Base-by-base conservation (phyloP, 2,329 filamentous ascomycete species). In the Colletotrichum phormii region DNA sequence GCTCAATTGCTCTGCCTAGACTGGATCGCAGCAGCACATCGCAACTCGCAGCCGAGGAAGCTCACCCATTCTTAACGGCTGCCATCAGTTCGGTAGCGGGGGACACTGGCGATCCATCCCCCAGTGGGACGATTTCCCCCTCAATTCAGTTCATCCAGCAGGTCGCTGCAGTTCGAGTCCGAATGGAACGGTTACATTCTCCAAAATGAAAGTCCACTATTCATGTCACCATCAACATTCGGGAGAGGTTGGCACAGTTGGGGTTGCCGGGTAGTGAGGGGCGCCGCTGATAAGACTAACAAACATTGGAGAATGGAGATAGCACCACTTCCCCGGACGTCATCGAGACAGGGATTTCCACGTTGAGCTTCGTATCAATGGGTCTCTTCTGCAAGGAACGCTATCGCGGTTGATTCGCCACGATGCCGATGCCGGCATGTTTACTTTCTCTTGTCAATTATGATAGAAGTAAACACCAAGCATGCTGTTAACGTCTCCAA, bases 181-280 rank as follows among this genome's bases (percentile, higher is more conserved):
- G 4, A 70, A 72, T 72, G 66, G 26, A 59, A 72, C 66, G 66
- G 70, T 70, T 70, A 64, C 70, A 70, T 70, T 61, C 24, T 31
- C 67, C 66, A 64, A 60, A 67, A 7, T 15, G n/a, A 6, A 72
- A 64, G 66, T 46, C 70, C 70, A 70, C 70, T 70, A 70, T 70
- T 70, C 46, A 72, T 72, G 70, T 58, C 22, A 72, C 70, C 70
- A 70, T 70, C 42, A 64, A 54, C 13, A 49, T 12, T 42, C 9
- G 11, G 35, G 15, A 29, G 33, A 61, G 24, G 59, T 49, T 22
- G 46, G 61, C 42, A n/a, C 15, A 29, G n/a, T 33, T 33, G 65
- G 65, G 24, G 53, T 69, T 59, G 31, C 69, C 53, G 46, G 42
- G 54, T 13, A 64, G 60, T 72, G 66, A 72, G 70, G 65, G 70